A percentile compares a stretch with the other conserved stretches of the same genome.
Conservation (phyloP, 2,329 filamentous ascomycete species). For the Coniochaeta hoffmannii region DNA sequence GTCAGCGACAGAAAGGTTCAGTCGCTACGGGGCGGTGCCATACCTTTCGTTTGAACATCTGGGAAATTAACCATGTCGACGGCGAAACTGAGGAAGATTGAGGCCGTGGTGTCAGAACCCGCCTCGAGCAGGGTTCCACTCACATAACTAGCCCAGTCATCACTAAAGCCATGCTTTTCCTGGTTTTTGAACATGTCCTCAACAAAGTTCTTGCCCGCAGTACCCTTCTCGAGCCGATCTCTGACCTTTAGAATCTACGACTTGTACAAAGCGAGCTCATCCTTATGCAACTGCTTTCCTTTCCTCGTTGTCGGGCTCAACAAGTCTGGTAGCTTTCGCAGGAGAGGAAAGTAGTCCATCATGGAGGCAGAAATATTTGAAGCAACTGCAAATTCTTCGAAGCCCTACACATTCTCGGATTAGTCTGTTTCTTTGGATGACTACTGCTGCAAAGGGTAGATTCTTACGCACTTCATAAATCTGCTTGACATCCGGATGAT, state of each 20-base stretch:
- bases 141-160: slow-evolving; percentile 19
- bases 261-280: background rate
- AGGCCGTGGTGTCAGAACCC: slow-evolving; percentile 31
- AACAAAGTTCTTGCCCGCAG: slow-evolving; percentile 12
- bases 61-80: slow-evolving; percentile 33
- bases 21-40: background rate
- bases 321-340: slow-evolving; percentile 33
- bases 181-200: slow-evolving; percentile 16
- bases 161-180: slow-evolving; percentile 13
- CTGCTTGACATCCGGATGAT: slow-evolving; percentile 32
- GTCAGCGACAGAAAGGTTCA: background rate
- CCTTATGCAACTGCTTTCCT: slow-evolving; percentile 29
- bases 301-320: slow-evolving; percentile 25
- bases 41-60: slow-evolving; percentile 27
- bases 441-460: slow-evolving; percentile 3
- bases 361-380: background rate
- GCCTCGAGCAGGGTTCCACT: slow-evolving; percentile 25
- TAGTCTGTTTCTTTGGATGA: background rate
- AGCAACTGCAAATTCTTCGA: slow-evolving; percentile 21
- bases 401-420: slow-evolving; percentile 13
- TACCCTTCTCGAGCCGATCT: background rate
- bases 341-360: slow-evolving; percentile 28
- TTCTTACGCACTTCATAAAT: slow-evolving; percentile 25
- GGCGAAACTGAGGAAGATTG: slow-evolving; percentile 29
- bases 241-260: background rate